These are phyloP conservation scores for Nothopassalora personata DNA, from an alignment of 2,329 filamentous ascomycete genomes.

Conservation along the genomic window DNA sequence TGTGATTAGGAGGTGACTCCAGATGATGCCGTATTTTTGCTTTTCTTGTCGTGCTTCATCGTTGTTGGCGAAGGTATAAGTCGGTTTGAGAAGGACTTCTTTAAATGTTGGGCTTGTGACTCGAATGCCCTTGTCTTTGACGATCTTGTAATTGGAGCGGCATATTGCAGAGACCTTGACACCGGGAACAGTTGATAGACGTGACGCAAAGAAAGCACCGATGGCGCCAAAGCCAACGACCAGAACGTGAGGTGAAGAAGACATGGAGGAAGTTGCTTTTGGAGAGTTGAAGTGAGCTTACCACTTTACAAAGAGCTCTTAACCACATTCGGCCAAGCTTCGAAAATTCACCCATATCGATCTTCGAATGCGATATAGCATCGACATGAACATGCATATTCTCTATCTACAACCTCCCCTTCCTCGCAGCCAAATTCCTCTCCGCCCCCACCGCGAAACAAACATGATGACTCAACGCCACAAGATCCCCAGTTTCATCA, in stretches of 20 bases:
- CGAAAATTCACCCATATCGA: background rate
- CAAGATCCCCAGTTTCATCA: conserved; percentile 59
- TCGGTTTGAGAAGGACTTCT: conserved; percentile 58
- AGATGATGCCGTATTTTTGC: conserved; percentile 31
- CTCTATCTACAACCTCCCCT: conserved; percentile 20
- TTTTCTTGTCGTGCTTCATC: conserved; percentile 48
- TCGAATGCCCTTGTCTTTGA: conserved; percentile 56
- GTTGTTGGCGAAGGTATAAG: conserved; percentile 58
- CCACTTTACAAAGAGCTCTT: background rate
- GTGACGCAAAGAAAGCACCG: conserved; percentile 66
- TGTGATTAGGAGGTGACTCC: conserved; percentile 65
- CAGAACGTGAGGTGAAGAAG: conserved; percentile 46
- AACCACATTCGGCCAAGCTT: background rate
- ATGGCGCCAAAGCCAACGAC: conserved; percentile 68
- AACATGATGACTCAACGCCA: conserved; percentile 65
- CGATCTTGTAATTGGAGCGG: conserved; percentile 65
- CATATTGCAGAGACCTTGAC: conserved; percentile 64
- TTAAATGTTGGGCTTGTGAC: conserved; percentile 63
- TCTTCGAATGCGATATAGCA: background rate
- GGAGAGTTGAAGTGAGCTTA: background rate
- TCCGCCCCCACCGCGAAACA: conserved; percentile 58
- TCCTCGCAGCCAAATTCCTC: conserved; percentile 55
- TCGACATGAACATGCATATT: background rate
- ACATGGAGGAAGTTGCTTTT: background rate
- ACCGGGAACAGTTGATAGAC: conserved; percentile 50